These are phyloP conservation scores for Strobilomyces confusus DNA, from an alignment of 768 basidiomycete species.

Conservation along the genomic window DNA sequence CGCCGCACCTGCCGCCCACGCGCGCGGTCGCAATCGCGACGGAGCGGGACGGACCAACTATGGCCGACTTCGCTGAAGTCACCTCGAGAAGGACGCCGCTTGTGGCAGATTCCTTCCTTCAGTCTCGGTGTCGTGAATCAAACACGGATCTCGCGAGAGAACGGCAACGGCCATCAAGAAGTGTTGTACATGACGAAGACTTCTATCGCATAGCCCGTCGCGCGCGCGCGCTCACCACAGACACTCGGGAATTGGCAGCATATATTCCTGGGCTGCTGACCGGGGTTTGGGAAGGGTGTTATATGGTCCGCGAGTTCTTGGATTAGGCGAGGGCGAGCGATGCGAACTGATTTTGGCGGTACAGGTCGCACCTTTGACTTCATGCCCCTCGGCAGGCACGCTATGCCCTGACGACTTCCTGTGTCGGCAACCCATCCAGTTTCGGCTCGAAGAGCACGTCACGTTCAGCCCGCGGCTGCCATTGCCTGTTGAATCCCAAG, in stretches of 20 bases:
- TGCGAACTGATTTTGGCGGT: slow-evolving; percentile 13
- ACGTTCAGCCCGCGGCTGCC: slow-evolving; percentile 40
- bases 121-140: slow-evolving; percentile 27
- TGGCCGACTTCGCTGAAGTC: slow-evolving; percentile 47
- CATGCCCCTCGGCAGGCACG: slow-evolving; percentile 12
- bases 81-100: slow-evolving; percentile 43
- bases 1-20: slow-evolving; percentile 49
- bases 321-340: slow-evolving; percentile 10
- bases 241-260: slow-evolving; percentile 25
- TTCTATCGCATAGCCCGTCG: slow-evolving; percentile 33
- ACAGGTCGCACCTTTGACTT: slow-evolving; percentile 28
- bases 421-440: slow-evolving; percentile 49
- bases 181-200: slow-evolving; percentile 34
- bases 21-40: slow-evolving; percentile 42
- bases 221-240: slow-evolving; percentile 9
- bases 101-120: slow-evolving; percentile 41
- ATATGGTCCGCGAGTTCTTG: slow-evolving; percentile 43
- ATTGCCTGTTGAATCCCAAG: slow-evolving; percentile 21
- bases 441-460: slow-evolving; percentile 42
- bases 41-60: slow-evolving; percentile 48
- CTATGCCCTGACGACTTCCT: slow-evolving; percentile 30
- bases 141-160: slow-evolving; percentile 29
- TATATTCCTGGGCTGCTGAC: slow-evolving; percentile 46
- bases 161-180: slow-evolving; percentile 32
- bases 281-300: slow-evolving; percentile 59